These are phyloP conservation scores for Cyanidioschyzon merolae DNA, from an alignment of 23 red algal genomes.

Conservation along the genomic window DNA sequence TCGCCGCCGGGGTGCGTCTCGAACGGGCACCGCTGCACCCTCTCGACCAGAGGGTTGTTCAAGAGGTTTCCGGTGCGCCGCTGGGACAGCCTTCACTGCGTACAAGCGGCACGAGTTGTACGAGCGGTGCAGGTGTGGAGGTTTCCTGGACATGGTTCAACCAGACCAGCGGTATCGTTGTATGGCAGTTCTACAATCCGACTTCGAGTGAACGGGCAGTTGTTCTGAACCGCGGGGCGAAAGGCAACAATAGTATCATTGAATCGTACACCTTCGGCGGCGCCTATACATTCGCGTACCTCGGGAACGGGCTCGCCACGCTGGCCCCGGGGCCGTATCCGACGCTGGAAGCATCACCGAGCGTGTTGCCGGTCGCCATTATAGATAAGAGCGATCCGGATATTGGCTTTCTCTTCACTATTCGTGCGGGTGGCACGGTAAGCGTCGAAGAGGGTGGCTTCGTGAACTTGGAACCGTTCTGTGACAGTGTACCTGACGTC, in stretches of 20 bases:
- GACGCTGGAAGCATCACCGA: neutral
- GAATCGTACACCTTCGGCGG: constrained; percentile 21
- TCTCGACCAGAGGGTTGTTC: too few species aligned
- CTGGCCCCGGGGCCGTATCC: constrained; percentile 19
- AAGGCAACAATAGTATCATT: neutral
- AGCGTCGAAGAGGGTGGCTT: neutral
- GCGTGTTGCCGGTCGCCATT: neutral
- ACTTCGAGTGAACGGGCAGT: neutral
- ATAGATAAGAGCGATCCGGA: neutral
- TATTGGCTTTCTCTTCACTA: neutral
- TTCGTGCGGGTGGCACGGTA: neutral
- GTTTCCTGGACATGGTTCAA: constrained; percentile 1
- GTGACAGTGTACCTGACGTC: neutral
- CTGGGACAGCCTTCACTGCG: too few species aligned
- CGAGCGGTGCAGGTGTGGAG: neutral
- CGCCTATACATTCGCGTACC: constrained; percentile 20
- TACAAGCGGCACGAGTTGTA: too few species aligned
- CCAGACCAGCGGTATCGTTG: neutral
- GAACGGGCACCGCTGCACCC: too few species aligned
- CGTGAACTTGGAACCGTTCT: neutral
- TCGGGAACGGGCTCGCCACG: neutral
- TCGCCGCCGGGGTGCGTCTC: too few species aligned
- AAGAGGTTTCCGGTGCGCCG: too few species aligned
- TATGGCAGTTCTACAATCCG: constrained; percentile 22
- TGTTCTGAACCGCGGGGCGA: constrained; percentile 19